These are phyloP conservation scores for Linderina pennispora DNA, from an alignment of 192 early-diverging fungal species.

Conservation along the genomic window DNA sequence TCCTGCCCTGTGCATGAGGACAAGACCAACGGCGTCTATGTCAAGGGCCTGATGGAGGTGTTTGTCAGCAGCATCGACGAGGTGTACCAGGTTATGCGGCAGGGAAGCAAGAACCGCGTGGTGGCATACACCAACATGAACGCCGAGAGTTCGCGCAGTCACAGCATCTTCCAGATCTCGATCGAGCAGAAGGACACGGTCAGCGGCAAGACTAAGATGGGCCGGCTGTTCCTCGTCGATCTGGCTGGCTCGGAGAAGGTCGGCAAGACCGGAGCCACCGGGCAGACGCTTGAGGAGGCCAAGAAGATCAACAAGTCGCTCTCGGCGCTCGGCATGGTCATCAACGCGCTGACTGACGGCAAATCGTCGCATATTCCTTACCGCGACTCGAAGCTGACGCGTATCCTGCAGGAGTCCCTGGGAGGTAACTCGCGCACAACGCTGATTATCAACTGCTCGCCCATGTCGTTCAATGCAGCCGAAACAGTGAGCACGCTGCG, in stretches of 20 bases:
- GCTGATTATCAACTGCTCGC: conserved; percentile 97
- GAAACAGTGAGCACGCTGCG: conserved; percentile 92
- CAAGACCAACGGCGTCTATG: conserved; percentile 94
- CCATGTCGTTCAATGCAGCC: conserved; percentile 93
- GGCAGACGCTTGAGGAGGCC: conserved; percentile 98
- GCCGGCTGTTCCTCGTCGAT: conserved; percentile 95
- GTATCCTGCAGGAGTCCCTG: conserved; percentile 98
- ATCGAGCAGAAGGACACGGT: conserved; percentile 90
- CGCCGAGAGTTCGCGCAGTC: conserved; percentile 94
- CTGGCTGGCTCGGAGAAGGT: conserved; percentile 98
- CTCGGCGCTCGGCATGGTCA: conserved; percentile 98
- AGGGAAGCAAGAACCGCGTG: conserved; percentile 81
- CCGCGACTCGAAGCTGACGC: conserved; percentile 97
- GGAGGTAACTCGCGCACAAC: conserved; percentile 99
- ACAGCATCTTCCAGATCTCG: conserved; percentile 98
- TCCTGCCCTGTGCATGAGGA: conserved; percentile 97
- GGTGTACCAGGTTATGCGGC: conserved; percentile 96
- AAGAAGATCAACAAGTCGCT: conserved; percentile 99
- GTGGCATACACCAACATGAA: conserved; percentile 98
- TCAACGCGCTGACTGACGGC: conserved; percentile 97
- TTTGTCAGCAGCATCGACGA: conserved; percentile 94
- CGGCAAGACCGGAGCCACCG: conserved; percentile 95
- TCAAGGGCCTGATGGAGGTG: conserved; percentile 94
- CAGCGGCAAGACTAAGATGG: conserved; percentile 83
- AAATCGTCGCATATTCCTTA: conserved; percentile 99